These are phyloP conservation scores for Scytalidium sp. DNA, from an alignment of 2,329 filamentous ascomycete genomes.

Conservation along the genomic window DNA sequence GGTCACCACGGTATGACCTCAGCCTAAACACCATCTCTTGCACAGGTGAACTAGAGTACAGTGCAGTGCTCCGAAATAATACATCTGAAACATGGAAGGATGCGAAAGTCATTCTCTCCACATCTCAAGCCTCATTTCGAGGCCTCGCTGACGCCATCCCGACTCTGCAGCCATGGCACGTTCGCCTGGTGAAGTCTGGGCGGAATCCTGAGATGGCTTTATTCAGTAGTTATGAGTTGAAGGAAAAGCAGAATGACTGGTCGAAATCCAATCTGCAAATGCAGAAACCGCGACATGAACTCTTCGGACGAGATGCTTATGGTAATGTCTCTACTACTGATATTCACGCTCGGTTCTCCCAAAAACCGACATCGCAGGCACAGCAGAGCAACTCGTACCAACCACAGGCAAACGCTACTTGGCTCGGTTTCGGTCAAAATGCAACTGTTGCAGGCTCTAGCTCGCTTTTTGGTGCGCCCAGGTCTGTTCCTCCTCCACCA, in stretches of 20 bases:
- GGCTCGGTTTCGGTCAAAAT: neutral
- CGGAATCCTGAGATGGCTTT: constrained; percentile 16
- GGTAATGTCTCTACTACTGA: neutral
- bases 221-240: constrained; percentile 27
- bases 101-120: constrained; percentile 40
- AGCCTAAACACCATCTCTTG: constrained; percentile 34
- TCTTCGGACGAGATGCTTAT: constrained; percentile 29
- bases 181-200: constrained; percentile 33
- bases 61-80: constrained; percentile 50
- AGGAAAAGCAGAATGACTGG: constrained; percentile 29
- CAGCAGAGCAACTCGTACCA: neutral
- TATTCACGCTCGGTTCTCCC: neutral
- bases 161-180: constrained; percentile 41
- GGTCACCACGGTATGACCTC: constrained; percentile 47
- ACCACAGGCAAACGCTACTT: neutral
- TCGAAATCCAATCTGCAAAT: constrained; percentile 18
- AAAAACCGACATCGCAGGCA: neutral
- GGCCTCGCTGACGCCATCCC: constrained; percentile 47
- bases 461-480: neutral
- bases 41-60: constrained; percentile 38
- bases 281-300: constrained; percentile 30
- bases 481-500: constrained; percentile 1
- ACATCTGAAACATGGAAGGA: constrained; percentile 48
- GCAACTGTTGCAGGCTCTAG: neutral
- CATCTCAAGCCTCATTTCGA: constrained; percentile 46